Evolutionary conservation across 108 stramenopile genomes (phyloP).

Genomic region (Nannochloropsis gaditana): DNA sequence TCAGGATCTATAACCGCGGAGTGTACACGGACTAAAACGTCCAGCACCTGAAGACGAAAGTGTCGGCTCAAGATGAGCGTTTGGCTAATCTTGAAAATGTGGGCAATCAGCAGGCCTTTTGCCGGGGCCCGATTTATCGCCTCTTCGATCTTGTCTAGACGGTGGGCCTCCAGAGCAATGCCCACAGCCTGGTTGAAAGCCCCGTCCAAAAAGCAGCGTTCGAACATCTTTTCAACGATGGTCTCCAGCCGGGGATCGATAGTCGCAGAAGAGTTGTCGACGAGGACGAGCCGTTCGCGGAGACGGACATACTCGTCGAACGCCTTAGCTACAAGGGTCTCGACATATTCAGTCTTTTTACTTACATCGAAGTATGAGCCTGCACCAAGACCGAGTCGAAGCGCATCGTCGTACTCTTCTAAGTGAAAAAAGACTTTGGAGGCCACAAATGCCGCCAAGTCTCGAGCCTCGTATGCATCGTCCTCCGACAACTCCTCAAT

Average conservation of each 20-base stretch:
- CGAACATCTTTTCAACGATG: conserved; percentile 85
- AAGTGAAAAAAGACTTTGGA: conserved; percentile 92
- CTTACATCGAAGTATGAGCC: conserved; percentile 57
- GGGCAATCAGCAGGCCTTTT: conserved; percentile 43
- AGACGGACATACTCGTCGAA: conserved; percentile 67
- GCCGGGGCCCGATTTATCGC: conserved; percentile 34
- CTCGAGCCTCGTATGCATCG: conserved; percentile 57
- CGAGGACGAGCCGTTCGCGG: conserved; percentile 22
- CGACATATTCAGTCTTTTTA: conserved; percentile 55
- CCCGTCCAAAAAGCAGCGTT: conserved; percentile 75
- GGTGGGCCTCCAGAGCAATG: conserved; percentile 83
- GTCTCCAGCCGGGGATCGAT: conserved; percentile 75
- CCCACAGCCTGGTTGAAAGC: conserved; percentile 85
- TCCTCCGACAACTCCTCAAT: conserved; percentile 62
- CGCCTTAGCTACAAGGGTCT: conserved; percentile 59
- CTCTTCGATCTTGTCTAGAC: conserved; percentile 64
- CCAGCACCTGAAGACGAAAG: conserved; percentile 66
- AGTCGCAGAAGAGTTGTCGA: not conserved
- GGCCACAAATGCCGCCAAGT: conserved; percentile 81
- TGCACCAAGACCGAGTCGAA: conserved; percentile 66
- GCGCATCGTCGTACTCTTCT: conserved; percentile 89
- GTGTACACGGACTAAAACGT: conserved; percentile 60
- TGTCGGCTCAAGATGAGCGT: conserved; percentile 64
- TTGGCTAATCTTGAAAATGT: conserved; percentile 54
- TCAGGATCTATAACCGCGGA: conserved; percentile 50